Percentiles rank a stretch among this genome's conserved stretches.
Conservation (phyloP, 306 rosid species). For the Acacia acuminata region DNA sequence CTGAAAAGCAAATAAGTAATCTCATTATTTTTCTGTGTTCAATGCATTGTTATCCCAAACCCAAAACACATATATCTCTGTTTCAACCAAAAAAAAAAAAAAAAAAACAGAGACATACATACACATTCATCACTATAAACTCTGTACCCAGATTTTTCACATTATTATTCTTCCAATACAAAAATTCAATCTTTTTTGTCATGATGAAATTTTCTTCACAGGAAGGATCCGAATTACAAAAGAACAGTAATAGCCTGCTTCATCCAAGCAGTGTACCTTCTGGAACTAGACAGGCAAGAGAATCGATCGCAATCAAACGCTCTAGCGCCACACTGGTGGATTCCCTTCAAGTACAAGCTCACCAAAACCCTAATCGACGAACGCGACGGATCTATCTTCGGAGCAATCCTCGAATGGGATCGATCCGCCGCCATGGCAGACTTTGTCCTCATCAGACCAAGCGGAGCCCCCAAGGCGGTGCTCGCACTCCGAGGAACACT, state of each 20-base stretch:
- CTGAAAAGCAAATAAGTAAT: background rate
- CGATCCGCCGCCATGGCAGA: slow-evolving; percentile 83
- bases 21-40: no score
- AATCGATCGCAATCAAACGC: slow-evolving; percentile 55
- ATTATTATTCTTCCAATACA: background rate
- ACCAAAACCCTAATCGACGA: slow-evolving; percentile 67
- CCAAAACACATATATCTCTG: background rate
- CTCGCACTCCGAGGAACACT: slow-evolving; percentile 79
- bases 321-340: slow-evolving; percentile 95
- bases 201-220: slow-evolving; percentile 19
- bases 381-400: slow-evolving; percentile 89
- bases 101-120: background rate
- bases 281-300: slow-evolving; percentile 94
- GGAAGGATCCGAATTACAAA: slow-evolving; percentile 87
- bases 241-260: slow-evolving; percentile 93
- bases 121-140: background rate
- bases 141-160: background rate
- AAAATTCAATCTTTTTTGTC: background rate
- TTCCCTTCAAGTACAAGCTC: slow-evolving; percentile 86
- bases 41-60: background rate
- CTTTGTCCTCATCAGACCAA: slow-evolving; percentile 68
- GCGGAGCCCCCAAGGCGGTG: slow-evolving; percentile 90
- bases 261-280: slow-evolving; percentile 83
- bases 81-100: background rate
- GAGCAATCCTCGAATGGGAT: slow-evolving; percentile 97